A percentile compares a stretch with the other conserved stretches of the same genome.
Evolutionary conservation across 2,329 filamentous ascomycete species (phyloP).

Genomic region (Bisporella sp.): DNA sequence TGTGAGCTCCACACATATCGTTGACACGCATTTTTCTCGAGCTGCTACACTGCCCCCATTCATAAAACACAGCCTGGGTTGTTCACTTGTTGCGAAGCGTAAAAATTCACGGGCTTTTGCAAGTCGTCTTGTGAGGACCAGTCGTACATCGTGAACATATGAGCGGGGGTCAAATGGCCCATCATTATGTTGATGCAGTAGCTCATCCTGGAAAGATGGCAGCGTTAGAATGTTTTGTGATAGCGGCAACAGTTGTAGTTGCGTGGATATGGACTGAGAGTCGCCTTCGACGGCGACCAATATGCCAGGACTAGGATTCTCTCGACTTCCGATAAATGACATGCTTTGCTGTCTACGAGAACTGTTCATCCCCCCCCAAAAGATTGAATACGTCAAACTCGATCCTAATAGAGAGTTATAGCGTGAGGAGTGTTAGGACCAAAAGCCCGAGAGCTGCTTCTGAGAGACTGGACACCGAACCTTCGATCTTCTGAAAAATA

Average conservation of each 20-base stretch:
- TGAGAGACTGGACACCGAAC: no score
- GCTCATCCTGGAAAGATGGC: constrained; percentile 28
- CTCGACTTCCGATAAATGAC: no score
- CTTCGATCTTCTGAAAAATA: no score
- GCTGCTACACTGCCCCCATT: constrained; percentile 52
- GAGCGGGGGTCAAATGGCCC: constrained; percentile 30
- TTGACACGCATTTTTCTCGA: constrained; percentile 44
- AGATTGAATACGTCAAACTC: no score
- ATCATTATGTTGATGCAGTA: constrained; percentile 24
- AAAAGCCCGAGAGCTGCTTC: no score
- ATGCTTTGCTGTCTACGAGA: no score
- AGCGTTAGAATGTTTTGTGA: constrained; percentile 52
- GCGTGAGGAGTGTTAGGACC: no score
- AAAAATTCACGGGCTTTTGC: constrained; percentile 46
- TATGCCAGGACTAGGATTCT: no score
- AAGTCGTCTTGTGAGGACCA: constrained; percentile 39
- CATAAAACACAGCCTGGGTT: constrained; percentile 52
- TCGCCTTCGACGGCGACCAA: constrained; percentile 56
- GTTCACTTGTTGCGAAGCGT: constrained; percentile 34
- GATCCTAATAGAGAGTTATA: no score
- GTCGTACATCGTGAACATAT: constrained; percentile 44
- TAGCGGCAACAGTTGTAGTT: constrained; percentile 51
- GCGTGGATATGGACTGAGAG: constrained; percentile 46
- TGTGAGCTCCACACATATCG: constrained; percentile 46
- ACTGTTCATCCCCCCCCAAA: no score